Percentiles rank a stretch among this genome's conserved stretches.
phyloP scores from a whole-genome alignment of 306 rosid genomes.

The Medicago ruthenica region DNA sequence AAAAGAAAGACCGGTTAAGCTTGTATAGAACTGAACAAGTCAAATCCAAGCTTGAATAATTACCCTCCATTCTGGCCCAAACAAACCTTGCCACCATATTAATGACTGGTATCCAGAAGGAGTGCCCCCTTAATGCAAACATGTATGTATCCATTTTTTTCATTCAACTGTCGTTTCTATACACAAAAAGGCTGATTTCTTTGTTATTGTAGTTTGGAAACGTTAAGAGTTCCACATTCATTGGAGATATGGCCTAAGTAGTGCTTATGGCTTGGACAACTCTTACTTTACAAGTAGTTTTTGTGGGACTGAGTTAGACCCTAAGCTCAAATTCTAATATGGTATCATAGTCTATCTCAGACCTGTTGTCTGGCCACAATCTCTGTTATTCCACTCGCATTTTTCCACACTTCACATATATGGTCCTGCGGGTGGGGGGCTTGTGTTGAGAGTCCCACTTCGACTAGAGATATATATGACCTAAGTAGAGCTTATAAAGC shows the following conservation, averaged over 20 bases:
- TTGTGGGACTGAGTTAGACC: neutral
- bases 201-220: neutral
- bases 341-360: neutral
- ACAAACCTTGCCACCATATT: neutral
- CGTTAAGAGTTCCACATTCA: neutral
- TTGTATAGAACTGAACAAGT: neutral
- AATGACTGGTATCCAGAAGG: conserved; percentile 4
- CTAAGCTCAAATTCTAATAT: neutral
- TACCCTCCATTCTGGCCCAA: neutral
- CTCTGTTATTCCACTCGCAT: neutral
- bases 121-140: neutral
- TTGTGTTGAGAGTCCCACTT: neutral
- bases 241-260: neutral
- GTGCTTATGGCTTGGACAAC: neutral
- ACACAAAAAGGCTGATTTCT: neutral
- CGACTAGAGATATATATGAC: neutral
- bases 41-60: conserved; percentile 24
- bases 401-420: neutral
- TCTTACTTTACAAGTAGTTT: neutral
- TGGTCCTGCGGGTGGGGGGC: neutral
- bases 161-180: conserved; percentile 8
- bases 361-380: neutral
- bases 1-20: neutral
- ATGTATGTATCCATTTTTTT: neutral
- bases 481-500: neutral